Evolutionary conservation across 2,329 filamentous ascomycete genomes (phyloP).

Genomic region (Ophiostoma tasmaniense): DNA sequence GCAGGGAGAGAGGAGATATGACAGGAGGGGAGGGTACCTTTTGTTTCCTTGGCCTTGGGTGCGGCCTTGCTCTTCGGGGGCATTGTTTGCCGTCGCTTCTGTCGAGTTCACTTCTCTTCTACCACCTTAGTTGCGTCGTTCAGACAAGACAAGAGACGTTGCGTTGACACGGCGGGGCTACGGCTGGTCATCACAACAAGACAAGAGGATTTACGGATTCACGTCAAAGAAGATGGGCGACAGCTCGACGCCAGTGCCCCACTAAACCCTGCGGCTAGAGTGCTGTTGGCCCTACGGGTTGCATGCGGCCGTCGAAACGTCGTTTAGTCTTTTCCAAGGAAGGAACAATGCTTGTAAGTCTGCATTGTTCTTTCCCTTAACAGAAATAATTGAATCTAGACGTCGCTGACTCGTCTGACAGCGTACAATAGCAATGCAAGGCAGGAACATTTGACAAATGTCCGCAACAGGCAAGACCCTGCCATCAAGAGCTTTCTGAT

Average conservation of each 20-base stretch:
- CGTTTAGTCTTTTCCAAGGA: neutral
- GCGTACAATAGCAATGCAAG: neutral
- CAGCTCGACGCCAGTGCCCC: neutral
- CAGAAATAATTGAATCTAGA: neutral
- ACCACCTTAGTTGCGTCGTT: neutral
- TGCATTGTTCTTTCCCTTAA: neutral
- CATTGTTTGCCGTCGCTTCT: constrained; percentile 24
- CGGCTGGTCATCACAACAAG: neutral
- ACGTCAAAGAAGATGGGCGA: neutral
- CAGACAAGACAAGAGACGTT: neutral
- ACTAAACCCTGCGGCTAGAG: neutral
- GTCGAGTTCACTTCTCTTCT: neutral
- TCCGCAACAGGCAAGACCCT: neutral
- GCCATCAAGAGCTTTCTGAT: neutral
- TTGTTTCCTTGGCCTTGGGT: constrained; percentile 25
- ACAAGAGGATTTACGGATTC: neutral
- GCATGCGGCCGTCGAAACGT: neutral
- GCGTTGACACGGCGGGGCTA: neutral
- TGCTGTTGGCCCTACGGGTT: neutral
- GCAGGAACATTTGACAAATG: neutral
- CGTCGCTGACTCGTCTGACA: neutral
- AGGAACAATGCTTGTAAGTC: constrained; percentile 2
- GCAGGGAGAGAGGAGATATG: neutral
- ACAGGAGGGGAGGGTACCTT: constrained; percentile 19
- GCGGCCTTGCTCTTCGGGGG: constrained; percentile 28